Evolutionary conservation across 2,329 filamentous ascomycete species (phyloP).

Genomic region (Zopfia rhizophila): DNA sequence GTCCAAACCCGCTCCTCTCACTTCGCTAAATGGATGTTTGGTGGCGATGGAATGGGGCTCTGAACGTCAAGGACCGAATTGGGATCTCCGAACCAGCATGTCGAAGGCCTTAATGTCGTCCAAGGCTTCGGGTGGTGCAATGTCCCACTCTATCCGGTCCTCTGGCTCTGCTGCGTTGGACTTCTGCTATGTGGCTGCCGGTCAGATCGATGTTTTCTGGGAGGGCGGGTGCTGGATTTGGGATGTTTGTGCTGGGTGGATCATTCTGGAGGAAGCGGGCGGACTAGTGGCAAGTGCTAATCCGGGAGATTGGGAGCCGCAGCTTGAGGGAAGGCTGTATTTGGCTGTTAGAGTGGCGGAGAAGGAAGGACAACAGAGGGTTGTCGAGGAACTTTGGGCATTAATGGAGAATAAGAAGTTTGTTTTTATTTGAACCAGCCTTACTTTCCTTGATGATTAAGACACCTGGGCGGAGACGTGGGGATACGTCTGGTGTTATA

Average conservation of each 20-base stretch:
- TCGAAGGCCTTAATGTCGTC: constrained; percentile 43
- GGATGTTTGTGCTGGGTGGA: constrained; percentile 52
- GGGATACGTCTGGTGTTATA: too few relatives aligned
- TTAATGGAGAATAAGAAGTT: constrained; percentile 49
- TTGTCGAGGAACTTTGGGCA: constrained; percentile 49
- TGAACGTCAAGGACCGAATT: constrained; percentile 49
- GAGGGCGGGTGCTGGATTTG: constrained; percentile 50
- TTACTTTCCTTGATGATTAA: too few relatives aligned
- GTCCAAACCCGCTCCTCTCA: constrained; percentile 34
- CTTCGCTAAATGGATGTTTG: constrained; percentile 43
- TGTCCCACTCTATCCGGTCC: constrained; percentile 46
- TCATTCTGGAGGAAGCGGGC: constrained; percentile 51
- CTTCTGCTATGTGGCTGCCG: constrained; percentile 52
- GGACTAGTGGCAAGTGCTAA: constrained; percentile 50
- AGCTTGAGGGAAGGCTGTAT: constrained; percentile 46
- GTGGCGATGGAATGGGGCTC: constrained; percentile 51
- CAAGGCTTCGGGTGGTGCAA: constrained; percentile 39
- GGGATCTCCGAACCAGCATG: constrained; percentile 44
- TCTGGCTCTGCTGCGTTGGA: constrained; percentile 50
- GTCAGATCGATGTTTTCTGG: constrained; percentile 49
- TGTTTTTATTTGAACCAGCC: too few relatives aligned
- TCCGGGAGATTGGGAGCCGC: constrained; percentile 47
- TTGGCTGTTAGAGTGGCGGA: constrained; percentile 46
- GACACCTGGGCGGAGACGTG: too few relatives aligned
- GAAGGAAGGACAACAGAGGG: constrained; percentile 39